Evolutionary conservation across 805 yeast genomes (phyloP).

Genomic region (Ogataea parapolymorpha): DNA sequence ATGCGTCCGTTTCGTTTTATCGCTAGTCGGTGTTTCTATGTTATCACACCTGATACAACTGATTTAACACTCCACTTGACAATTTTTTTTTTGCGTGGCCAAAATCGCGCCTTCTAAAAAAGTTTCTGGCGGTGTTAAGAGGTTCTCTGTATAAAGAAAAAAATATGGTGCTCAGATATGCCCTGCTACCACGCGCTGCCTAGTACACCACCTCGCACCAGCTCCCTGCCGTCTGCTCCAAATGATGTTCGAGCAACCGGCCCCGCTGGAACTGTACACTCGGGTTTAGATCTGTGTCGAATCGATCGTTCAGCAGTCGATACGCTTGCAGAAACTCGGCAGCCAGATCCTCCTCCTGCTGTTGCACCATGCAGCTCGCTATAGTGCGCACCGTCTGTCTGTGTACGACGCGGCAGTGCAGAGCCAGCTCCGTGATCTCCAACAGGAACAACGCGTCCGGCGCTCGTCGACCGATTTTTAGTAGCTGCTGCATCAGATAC

Average conservation of each 20-base stretch:
- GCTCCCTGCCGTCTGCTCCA: no score
- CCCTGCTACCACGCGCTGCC: background rate
- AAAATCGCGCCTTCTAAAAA: constrained; percentile 4
- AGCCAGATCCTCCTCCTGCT: constrained; percentile 4
- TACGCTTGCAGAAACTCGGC: background rate
- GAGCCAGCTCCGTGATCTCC: constrained; percentile 11
- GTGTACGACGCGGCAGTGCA: constrained; percentile 4
- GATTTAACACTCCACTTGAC: constrained; percentile 1
- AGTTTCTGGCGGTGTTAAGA: constrained; percentile 4
- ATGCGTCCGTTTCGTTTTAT: background rate
- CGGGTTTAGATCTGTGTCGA: no score
- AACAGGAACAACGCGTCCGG: constrained; percentile 3
- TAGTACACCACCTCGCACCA: background rate
- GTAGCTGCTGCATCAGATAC: constrained; percentile 2
- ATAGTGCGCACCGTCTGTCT: constrained; percentile 1
- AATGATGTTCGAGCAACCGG: no score
- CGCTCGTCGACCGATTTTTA: constrained; percentile 6
- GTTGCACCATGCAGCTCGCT: background rate
- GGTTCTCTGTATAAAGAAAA: background rate
- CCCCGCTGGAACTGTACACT: no score
- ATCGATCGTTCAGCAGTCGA: background rate
- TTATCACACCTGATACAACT: background rate
- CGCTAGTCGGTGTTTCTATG: background rate
- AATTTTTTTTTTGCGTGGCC: constrained; percentile 12
- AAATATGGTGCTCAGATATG: background rate